Base-by-base conservation (phyloP, 1,139 yeast genomes). In the Nakaseomyces uthaithaninus region DNA sequence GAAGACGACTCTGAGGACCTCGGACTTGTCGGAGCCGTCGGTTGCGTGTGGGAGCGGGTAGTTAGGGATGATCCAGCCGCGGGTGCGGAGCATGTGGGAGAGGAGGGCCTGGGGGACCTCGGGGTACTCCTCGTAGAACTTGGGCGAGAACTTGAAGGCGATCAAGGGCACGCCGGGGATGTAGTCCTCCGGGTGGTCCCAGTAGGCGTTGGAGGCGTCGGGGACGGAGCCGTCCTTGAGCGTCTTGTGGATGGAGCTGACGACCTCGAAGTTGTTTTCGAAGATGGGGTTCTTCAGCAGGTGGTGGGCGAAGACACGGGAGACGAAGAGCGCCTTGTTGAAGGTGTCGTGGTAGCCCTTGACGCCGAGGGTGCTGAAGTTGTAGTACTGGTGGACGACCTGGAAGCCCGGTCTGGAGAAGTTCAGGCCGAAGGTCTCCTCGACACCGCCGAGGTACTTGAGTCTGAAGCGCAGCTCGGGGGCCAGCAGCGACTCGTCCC, bases 351-450 rank as follows among this genome's bases (percentile, higher is more conserved):
- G 63, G 67, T 72, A 87, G 9, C 96, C 96, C 39, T 73, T 72
- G 48, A 63, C 65, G 6, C 95, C 96, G 36, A 77, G 67, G 27
- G 75, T 67, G 50, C 86, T 66, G 55, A 87, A 77, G 60, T 82
- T 83, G 69, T 68, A 86, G 69, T 87, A 87, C 63, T 87, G 96
- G 54, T 81, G 86, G 45, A 87, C 69, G 17, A 87, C 91, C 42
- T 87, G 94, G 74, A 77, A 83, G 2, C 96, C 96, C 3, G 96
- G 93, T 60, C 96, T 77, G 12, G 94, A 83, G 62, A 87, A 87
- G 66, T 87, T 87, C 60, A 87, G 71, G 30, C 80, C 84, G 65
- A 78, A 87, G 19, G 93, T 80, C 61, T 83, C 91, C 62, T 87
- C 96, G 15, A 80, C 74, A 23, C 95, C 94, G 25, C 96, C 96